These are phyloP conservation scores for Cercospora beticola DNA, from an alignment of 2,329 filamentous ascomycete species.

Conservation along the genomic window DNA sequence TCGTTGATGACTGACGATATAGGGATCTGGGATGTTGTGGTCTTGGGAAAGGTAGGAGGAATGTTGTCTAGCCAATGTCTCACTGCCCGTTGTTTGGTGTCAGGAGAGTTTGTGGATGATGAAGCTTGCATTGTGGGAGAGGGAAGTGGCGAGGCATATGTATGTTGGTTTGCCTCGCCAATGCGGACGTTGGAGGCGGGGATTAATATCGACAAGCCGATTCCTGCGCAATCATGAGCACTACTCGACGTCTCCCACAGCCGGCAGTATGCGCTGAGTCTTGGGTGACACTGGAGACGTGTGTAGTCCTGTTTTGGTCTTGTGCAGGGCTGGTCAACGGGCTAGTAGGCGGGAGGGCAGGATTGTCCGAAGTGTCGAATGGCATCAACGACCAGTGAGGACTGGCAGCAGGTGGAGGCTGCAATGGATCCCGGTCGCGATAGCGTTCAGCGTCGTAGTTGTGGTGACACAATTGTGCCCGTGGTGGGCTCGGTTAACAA, in stretches of 20 bases:
- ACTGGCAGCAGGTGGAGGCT: not conserved
- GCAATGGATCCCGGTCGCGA: not conserved
- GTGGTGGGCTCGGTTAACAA: constrained; percentile 25
- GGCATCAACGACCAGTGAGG: constrained; percentile 16
- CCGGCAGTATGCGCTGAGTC: constrained; percentile 24
- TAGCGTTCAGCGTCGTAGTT: constrained; percentile 12
- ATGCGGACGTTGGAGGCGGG: constrained; percentile 6
- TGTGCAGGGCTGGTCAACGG: constrained; percentile 20
- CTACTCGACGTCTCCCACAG: constrained; percentile 13
- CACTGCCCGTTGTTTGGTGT: constrained; percentile 12
- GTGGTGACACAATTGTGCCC: constrained; percentile 19
- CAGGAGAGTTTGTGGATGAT: constrained; percentile 3
- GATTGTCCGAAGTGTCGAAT: constrained; percentile 12
- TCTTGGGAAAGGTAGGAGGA: constrained; percentile 6
- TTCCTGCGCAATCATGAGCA: constrained; percentile 19
- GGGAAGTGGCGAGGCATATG: constrained; percentile 7
- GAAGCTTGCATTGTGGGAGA: constrained; percentile 2
- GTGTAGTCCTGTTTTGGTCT: constrained; percentile 19
- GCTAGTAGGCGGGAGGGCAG: constrained; percentile 14
- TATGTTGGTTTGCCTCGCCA: constrained; percentile 9
- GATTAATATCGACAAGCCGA: constrained; percentile 10
- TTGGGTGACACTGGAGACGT: constrained; percentile 22
- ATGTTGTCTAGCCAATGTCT: constrained; percentile 15
- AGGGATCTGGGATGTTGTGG: not conserved
- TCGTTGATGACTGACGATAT: constrained; percentile 9